Conservation (phyloP, 106 monocot genomes). For the Acorus gramineus region DNA sequence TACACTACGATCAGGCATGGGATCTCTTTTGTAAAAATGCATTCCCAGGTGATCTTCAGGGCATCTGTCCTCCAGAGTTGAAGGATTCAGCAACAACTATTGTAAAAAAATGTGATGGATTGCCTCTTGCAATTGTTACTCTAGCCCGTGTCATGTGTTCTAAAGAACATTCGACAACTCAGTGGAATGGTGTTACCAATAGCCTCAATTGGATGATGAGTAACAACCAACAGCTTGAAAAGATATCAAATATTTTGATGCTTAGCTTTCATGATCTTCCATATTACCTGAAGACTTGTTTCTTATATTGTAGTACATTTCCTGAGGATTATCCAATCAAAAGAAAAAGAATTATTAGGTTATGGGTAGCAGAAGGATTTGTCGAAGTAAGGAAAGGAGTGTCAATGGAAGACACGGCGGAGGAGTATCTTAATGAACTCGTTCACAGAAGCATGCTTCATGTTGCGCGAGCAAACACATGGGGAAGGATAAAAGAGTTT, state of each 20-base stretch:
- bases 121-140: slow-evolving; percentile 24
- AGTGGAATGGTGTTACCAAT: slow-evolving; percentile 11
- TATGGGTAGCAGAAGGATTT: slow-evolving; percentile 26
- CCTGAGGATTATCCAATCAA: slow-evolving; percentile 7
- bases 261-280: slow-evolving; percentile 16
- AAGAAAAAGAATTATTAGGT: slow-evolving; percentile 2
- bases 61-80: slow-evolving; percentile 11
- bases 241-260: slow-evolving; percentile 2
- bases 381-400: background rate
- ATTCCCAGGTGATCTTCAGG: slow-evolving; percentile 2
- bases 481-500: slow-evolving; percentile 3
- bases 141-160: slow-evolving; percentile 14
- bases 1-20: slow-evolving; percentile 10
- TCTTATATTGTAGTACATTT: slow-evolving; percentile 7
- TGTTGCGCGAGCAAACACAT: background rate
- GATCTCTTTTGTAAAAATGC: slow-evolving; percentile 21
- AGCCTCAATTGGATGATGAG: background rate
- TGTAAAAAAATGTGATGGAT: slow-evolving; percentile 20
- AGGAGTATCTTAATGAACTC: slow-evolving; percentile 12
- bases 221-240: background rate
- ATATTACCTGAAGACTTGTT: slow-evolving; percentile 11
- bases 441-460: slow-evolving; percentile 10
- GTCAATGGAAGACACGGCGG: slow-evolving; percentile 15
- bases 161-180: slow-evolving; percentile 5
- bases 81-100: slow-evolving; percentile 1